A percentile compares a stretch with the other conserved stretches of the same genome.
phyloP scores from a whole-genome alignment of 176 grass and related monocot species.

The Pontederia crassipes region DNA sequence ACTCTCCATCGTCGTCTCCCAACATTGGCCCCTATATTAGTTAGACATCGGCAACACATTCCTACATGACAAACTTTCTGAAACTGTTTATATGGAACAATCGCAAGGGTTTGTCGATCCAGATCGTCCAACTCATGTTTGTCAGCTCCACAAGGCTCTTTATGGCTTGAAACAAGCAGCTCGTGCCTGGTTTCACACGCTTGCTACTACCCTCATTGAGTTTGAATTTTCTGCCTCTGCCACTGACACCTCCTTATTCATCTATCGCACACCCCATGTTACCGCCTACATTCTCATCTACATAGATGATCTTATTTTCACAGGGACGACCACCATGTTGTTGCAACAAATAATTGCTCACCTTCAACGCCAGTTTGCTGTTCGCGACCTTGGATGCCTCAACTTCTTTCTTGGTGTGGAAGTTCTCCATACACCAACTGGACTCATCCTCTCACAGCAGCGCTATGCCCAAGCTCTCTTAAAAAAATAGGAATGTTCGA shows the following conservation, averaged over 20 bases:
- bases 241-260: background rate
- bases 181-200: background rate
- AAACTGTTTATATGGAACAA: conserved; percentile 2
- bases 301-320: background rate
- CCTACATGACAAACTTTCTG: no score
- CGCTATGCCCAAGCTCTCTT: background rate
- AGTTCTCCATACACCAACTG: background rate
- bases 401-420: background rate
- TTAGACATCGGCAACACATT: no score
- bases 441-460: background rate
- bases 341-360: background rate
- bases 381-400: background rate
- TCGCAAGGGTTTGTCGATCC: conserved; percentile 1
- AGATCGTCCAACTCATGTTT: background rate
- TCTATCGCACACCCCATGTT: background rate
- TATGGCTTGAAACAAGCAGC: conserved; percentile 2
- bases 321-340: background rate
- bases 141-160: background rate
- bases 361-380: background rate
- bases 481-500: background rate
- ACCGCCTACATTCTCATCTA: background rate
- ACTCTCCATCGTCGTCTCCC: no score
- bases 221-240: background rate
- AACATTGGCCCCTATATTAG: no score
- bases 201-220: background rate